Conservation (phyloP, 2,329 filamentous ascomycete genomes). For the Hymenoscyphus albidus region DNA sequence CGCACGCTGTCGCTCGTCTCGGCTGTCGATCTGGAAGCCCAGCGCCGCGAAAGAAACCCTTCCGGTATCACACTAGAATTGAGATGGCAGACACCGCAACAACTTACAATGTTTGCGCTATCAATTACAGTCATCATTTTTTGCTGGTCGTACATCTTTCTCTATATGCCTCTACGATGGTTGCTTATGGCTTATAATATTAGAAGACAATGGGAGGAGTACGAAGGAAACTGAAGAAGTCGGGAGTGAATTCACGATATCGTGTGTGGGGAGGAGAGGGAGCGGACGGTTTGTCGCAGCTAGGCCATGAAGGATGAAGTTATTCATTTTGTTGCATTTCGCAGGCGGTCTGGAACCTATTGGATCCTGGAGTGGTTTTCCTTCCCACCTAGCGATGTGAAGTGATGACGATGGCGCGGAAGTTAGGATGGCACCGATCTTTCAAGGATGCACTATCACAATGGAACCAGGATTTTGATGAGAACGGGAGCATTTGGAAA, state of each 20-base stretch:
- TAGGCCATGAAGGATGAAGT: too few relatives aligned
- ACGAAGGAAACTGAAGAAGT: neutral
- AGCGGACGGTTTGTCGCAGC: too few relatives aligned
- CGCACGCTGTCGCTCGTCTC: neutral
- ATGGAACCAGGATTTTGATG: too few relatives aligned
- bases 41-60: neutral
- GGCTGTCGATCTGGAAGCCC: neutral
- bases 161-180: slow-evolving; percentile 3
- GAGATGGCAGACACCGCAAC: neutral
- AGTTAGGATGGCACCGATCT: too few relatives aligned
- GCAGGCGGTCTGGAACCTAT: too few relatives aligned
- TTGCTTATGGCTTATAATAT: neutral
- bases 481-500: too few relatives aligned
- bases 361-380: too few relatives aligned
- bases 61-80: neutral
- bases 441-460: too few relatives aligned
- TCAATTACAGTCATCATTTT: neutral
- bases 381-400: too few relatives aligned
- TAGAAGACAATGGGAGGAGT: neutral
- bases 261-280: too few relatives aligned
- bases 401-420: too few relatives aligned
- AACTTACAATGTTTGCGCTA: neutral
- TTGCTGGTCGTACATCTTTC: neutral
- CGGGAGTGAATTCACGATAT: neutral
- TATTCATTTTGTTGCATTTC: too few relatives aligned